Conservation (phyloP, 768 basidiomycete genomes). For the Suillus sp. region DNA sequence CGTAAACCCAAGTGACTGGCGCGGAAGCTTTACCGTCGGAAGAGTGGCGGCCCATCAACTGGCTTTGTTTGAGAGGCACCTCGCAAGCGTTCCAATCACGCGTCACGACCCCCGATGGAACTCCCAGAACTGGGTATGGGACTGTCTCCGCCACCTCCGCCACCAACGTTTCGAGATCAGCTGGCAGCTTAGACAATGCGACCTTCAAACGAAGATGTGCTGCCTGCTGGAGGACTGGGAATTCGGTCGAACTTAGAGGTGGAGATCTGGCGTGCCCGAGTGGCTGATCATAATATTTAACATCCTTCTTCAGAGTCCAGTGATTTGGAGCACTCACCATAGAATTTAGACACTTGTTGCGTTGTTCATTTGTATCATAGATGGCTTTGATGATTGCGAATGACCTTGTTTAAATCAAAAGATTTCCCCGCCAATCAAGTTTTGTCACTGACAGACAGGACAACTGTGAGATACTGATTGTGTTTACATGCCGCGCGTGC, state of each 20-base stretch:
- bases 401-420: background rate
- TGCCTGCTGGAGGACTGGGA: slow-evolving; percentile 25
- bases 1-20: slow-evolving; percentile 22
- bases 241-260: background rate
- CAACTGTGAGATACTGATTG: background rate
- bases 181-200: slow-evolving; percentile 18
- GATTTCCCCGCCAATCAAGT: background rate
- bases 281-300: background rate
- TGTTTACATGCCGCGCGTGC: background rate
- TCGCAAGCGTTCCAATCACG: slow-evolving; percentile 20
- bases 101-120: slow-evolving; percentile 27
- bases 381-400: background rate
- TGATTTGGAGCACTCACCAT: background rate
- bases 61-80: slow-evolving; percentile 19
- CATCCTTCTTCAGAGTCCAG: background rate
- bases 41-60: slow-evolving; percentile 23
- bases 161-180: slow-evolving; percentile 21
- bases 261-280: background rate
- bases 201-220: slow-evolving; percentile 29
- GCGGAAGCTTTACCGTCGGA: slow-evolving; percentile 27
- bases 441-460: background rate
- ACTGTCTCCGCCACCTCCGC: slow-evolving; percentile 18
- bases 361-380: background rate
- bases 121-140: slow-evolving; percentile 32
- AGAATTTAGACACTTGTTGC: background rate